Evolutionary conservation across 164 flowering plant species (phyloP).

Genomic region (Vitis rotundifolia): DNA sequence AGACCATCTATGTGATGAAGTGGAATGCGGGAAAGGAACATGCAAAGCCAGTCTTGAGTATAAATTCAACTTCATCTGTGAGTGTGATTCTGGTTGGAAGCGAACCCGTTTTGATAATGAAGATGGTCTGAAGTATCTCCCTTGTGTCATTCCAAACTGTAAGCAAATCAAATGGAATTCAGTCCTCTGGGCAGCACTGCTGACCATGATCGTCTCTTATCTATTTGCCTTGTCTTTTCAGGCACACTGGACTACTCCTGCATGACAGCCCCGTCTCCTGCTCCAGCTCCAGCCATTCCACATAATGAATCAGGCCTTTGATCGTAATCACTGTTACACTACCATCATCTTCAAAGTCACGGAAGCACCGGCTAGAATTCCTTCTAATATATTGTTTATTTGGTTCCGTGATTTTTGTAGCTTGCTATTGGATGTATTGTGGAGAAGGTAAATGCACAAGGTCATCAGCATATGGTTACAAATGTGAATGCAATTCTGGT

Average conservation of each 20-base stretch:
- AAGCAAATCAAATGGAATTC: slow-evolving; percentile 3
- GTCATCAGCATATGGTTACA: slow-evolving; percentile 19
- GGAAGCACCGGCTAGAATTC: not conserved
- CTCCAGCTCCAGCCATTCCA: slow-evolving; percentile 28
- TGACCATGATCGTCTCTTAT: not conserved
- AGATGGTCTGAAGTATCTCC: slow-evolving; percentile 36
- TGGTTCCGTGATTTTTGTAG: slow-evolving; percentile 22
- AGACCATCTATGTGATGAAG: slow-evolving; percentile 34
- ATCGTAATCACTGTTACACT: slow-evolving; percentile 39
- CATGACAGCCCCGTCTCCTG: slow-evolving; percentile 44
- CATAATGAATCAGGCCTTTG: slow-evolving; percentile 40
- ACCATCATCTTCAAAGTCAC: not conserved
- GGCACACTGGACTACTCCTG: slow-evolving; percentile 48
- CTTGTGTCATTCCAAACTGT: slow-evolving; percentile 64
- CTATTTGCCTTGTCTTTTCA: slow-evolving; percentile 13
- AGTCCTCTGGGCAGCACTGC: too few relatives aligned
- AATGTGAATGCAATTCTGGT: slow-evolving; percentile 53
- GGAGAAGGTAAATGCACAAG: slow-evolving; percentile 59
- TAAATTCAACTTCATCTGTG: slow-evolving; percentile 34
- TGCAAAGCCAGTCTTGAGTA: slow-evolving; percentile 21
- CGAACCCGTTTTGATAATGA: slow-evolving; percentile 18
- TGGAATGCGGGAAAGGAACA: slow-evolving; percentile 50
- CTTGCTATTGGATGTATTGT: slow-evolving; percentile 69
- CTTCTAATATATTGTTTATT: not conserved
- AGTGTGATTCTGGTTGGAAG: slow-evolving; percentile 46